Percentiles rank a stretch among this genome's conserved stretches.
Conservation (phyloP, 2,329 filamentous ascomycete species). For the Akanthomyces uredinophilus region DNA sequence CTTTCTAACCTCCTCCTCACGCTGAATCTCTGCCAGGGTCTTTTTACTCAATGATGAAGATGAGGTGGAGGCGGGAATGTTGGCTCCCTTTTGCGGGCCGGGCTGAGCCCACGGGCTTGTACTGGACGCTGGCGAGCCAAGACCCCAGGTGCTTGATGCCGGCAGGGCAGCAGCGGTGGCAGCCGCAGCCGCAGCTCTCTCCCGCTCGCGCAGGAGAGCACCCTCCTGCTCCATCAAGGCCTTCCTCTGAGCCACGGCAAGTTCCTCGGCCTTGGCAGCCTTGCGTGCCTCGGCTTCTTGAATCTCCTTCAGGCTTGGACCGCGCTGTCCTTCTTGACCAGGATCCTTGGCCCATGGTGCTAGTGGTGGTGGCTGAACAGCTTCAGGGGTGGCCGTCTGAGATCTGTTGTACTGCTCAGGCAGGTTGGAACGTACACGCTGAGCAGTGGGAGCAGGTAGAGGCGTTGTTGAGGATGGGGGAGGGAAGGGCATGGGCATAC, state of each 20-base stretch:
- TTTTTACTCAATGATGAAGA: slow-evolving; percentile 58
- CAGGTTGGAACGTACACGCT: slow-evolving; percentile 76
- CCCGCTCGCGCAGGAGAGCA: slow-evolving; percentile 54
- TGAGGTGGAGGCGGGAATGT: slow-evolving; percentile 10
- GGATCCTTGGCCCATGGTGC: slow-evolving; percentile 94
- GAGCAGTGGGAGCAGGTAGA: slow-evolving; percentile 81
- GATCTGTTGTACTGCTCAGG: slow-evolving; percentile 70
- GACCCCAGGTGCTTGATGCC: slow-evolving; percentile 84
- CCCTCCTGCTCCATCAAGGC: slow-evolving; percentile 76
- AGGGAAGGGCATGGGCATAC: slow-evolving; percentile 71
- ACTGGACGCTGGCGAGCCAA: slow-evolving; percentile 64
- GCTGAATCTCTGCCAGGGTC: slow-evolving; percentile 92
- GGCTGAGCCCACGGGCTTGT: slow-evolving; percentile 66
- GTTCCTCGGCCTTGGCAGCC: slow-evolving; percentile 81
- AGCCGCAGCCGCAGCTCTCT: slow-evolving; percentile 47
- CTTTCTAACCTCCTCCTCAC: slow-evolving; percentile 90
- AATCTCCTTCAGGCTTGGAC: slow-evolving; percentile 91
- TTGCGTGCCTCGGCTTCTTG: slow-evolving; percentile 93
- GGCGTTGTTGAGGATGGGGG: slow-evolving; percentile 73
- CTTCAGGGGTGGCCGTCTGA: slow-evolving; percentile 70
- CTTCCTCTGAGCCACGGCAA: slow-evolving; percentile 71
- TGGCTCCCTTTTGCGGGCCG: slow-evolving; percentile 38
- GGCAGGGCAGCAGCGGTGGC: slow-evolving; percentile 74
- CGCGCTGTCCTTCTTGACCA: slow-evolving; percentile 64
- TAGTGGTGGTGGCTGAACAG: slow-evolving; percentile 60